phyloP scores from a whole-genome alignment of 139 green algal species.

The Tetraselmis chui region DNA sequence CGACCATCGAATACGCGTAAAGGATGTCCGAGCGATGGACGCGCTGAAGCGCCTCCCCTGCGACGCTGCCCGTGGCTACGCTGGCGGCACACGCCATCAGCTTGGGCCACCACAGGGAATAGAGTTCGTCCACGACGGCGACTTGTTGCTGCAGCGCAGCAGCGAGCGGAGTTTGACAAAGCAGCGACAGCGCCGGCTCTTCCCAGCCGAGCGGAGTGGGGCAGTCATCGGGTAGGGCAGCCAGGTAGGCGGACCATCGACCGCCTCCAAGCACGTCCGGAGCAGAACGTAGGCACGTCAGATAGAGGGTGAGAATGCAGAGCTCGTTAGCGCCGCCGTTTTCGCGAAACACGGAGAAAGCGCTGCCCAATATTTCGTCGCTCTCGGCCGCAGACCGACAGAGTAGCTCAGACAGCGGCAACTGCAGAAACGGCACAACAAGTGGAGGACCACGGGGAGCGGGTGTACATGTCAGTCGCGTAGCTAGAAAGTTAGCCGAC shows the following conservation, averaged over 20 bases:
- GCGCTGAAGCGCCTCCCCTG: background rate
- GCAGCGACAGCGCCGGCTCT: background rate
- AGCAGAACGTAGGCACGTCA: background rate
- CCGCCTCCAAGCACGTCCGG: no score
- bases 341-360: background rate
- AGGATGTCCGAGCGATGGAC: background rate
- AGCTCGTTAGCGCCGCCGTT: background rate
- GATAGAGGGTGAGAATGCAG: background rate
- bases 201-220: background rate
- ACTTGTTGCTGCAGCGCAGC: background rate
- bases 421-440: no score
- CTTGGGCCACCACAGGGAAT: background rate
- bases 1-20: background rate
- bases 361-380: background rate
- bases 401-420: background rate
- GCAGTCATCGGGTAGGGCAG: background rate
- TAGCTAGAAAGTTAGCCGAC: no score
- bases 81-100: background rate
- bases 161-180: background rate
- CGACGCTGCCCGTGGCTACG: no score
- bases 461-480: no score
- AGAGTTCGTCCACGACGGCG: background rate
- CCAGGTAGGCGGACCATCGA: background rate
- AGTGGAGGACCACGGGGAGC: no score
- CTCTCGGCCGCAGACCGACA: background rate